Conservation (phyloP, 495 filamentous ascomycete genomes). For the Penicillium subrubescens region DNA sequence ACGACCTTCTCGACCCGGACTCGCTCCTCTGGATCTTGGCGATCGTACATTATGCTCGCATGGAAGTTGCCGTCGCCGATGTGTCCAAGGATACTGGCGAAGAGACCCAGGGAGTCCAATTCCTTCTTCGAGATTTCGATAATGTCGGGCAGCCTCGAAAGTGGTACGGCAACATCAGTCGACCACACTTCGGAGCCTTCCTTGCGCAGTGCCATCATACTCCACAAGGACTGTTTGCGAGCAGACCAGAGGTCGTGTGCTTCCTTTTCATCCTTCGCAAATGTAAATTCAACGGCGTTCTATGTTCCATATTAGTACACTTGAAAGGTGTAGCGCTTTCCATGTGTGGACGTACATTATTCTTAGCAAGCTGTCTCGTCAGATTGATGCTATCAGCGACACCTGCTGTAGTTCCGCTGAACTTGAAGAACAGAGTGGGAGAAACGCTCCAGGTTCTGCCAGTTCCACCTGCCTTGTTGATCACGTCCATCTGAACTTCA, state of each 20-base stretch:
- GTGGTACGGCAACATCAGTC: constrained; percentile 88
- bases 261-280: constrained; percentile 70
- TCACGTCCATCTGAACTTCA: constrained; percentile 91
- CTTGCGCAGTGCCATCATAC: constrained; percentile 51
- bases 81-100: constrained; percentile 83
- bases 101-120: constrained; percentile 79
- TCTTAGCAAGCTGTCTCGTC: constrained; percentile 67
- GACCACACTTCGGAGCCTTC: constrained; percentile 66
- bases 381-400: constrained; percentile 83
- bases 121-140: constrained; percentile 90
- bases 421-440: constrained; percentile 96
- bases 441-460: constrained; percentile 61
- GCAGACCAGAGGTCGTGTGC: constrained; percentile 82
- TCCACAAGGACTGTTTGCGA: constrained; percentile 84
- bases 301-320: neutral
- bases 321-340: neutral
- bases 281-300: constrained; percentile 73
- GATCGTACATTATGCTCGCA: constrained; percentile 83
- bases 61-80: constrained; percentile 94
- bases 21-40: constrained; percentile 63
- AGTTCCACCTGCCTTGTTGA: constrained; percentile 79
- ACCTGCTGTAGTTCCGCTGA: constrained; percentile 69
- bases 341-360: constrained; percentile 25
- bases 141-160: constrained; percentile 83
- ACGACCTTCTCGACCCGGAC: constrained; percentile 77